These are phyloP conservation scores for Penicillium simplicissimum DNA, from an alignment of 495 filamentous ascomycete genomes.

Conservation along the genomic window DNA sequence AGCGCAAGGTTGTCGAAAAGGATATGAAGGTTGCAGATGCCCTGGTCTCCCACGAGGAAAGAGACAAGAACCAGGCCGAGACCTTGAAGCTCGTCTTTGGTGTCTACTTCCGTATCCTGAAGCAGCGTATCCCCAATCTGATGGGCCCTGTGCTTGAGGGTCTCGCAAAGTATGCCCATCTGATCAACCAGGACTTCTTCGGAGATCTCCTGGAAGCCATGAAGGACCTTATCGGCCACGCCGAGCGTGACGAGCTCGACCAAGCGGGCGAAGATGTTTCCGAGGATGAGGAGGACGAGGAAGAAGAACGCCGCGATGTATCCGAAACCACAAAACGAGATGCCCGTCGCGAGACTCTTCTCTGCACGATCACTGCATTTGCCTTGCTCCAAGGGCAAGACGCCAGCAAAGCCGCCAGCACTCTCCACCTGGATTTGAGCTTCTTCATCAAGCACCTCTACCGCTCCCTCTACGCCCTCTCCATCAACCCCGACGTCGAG, in stretches of 20 bases:
- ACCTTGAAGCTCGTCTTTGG: conserved; percentile 94
- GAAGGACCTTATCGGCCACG: conserved; percentile 81
- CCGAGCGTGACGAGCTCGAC: conserved; percentile 51
- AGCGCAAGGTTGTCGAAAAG: conserved; percentile 84
- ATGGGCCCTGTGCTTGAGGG: conserved; percentile 96
- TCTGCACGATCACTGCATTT: conserved; percentile 94
- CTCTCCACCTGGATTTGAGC: conserved; percentile 82
- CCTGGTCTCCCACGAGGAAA: conserved; percentile 83
- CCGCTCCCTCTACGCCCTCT: conserved; percentile 71
- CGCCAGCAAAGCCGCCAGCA: conserved; percentile 58
- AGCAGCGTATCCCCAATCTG: conserved; percentile 68
- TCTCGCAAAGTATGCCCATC: conserved; percentile 84
- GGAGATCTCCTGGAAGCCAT: conserved; percentile 92
- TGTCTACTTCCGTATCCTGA: conserved; percentile 90
- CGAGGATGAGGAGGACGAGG: conserved; percentile 40
- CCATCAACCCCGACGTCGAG: conserved; percentile 83
- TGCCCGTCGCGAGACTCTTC: conserved; percentile 78
- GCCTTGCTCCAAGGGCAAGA: conserved; percentile 90
- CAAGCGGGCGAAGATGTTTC: conserved; percentile 41
- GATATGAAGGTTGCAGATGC: conserved; percentile 94
- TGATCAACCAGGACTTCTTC: conserved; percentile 99
- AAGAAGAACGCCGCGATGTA: conserved; percentile 39
- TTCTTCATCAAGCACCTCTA: conserved; percentile 96
- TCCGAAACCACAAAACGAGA: conserved; percentile 51
- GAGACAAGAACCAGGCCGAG: conserved; percentile 89